These are phyloP conservation scores for Fusarium tupiense DNA, from an alignment of 2,329 filamentous ascomycete genomes.

Conservation along the genomic window DNA sequence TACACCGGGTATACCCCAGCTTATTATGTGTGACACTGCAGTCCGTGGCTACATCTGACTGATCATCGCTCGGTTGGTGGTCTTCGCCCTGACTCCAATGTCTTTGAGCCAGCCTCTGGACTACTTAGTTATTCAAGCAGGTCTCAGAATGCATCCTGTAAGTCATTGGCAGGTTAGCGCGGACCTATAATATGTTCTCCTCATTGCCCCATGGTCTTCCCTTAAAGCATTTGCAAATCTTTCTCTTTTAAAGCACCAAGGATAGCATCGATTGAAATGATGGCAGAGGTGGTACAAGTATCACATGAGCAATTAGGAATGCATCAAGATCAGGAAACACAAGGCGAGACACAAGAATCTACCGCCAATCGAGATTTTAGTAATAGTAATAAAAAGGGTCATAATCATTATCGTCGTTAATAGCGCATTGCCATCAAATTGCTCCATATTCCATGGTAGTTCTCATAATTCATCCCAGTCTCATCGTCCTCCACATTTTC, in stretches of 20 bases:
- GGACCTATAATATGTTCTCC: background rate
- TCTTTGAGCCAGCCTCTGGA: background rate
- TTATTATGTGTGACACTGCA: background rate
- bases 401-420: constrained; percentile 44
- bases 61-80: background rate
- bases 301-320: constrained; percentile 1
- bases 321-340: background rate
- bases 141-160: background rate
- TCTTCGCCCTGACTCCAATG: background rate
- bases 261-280: background rate
- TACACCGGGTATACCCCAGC: background rate
- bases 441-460: constrained; percentile 25
- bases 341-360: background rate
- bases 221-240: background rate
- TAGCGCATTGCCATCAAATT: constrained; percentile 39
- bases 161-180: too few relatives aligned
- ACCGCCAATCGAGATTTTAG: background rate
- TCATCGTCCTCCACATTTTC: constrained; percentile 19
- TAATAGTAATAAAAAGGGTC: constrained; percentile 21
- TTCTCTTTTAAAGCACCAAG: background rate
- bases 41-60: background rate
- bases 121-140: background rate
- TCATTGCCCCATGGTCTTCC: background rate
- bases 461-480: constrained; percentile 32
- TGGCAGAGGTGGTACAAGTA: background rate